Evolutionary conservation across 106 monocot genomes (phyloP).

Genomic region (Allium cepa): DNA sequence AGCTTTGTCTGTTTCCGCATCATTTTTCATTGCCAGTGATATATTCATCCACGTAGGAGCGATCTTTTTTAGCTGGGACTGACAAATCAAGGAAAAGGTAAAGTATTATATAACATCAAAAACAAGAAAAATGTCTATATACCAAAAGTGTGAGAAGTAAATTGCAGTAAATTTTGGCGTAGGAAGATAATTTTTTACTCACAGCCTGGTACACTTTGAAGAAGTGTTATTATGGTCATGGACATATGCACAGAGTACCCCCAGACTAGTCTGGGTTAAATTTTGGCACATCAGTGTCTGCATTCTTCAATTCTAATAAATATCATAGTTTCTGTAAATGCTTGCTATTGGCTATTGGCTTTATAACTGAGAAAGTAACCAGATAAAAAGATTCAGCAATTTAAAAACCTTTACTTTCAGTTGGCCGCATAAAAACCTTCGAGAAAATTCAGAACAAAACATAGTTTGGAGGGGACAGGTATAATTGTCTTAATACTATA

Average conservation of each 20-base stretch:
- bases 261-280: no score
- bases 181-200: neutral
- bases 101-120: neutral
- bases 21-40: slow-evolving; percentile 88
- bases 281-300: no score
- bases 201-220: neutral
- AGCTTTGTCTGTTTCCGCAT: slow-evolving; percentile 80
- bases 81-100: slow-evolving; percentile 1
- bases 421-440: no score
- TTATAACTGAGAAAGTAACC: no score
- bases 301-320: no score
- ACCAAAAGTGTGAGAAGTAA: neutral
- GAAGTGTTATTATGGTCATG: neutral
- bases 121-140: neutral
- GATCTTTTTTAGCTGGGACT: slow-evolving; percentile 85
- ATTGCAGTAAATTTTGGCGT: neutral
- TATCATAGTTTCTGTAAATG: no score
- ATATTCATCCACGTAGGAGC: slow-evolving; percentile 99
- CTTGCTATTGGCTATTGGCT: no score
- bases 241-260: neutral
- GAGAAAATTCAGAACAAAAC: no score
- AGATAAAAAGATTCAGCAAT: no score
- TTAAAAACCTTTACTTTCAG: no score
- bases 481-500: no score
- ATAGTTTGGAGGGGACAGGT: no score